Evolutionary conservation across 768 basidiomycete species (phyloP), one percentile per base, ranked within the genome.

Genomic region (Porpolomopsis calyptriformis): DNA sequence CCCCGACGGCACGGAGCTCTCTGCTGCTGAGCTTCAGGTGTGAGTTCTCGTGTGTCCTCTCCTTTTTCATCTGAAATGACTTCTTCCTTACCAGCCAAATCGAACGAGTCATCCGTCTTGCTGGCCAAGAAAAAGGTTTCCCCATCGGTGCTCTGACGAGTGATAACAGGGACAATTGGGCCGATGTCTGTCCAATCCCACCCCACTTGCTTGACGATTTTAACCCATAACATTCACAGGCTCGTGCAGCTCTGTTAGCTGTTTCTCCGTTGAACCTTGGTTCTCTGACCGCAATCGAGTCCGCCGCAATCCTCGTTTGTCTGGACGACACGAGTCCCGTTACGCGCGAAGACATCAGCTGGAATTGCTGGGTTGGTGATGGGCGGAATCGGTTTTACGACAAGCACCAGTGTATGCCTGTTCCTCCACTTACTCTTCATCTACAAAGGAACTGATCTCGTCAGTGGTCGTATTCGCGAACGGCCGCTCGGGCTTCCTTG

Each of bases 371-470:
- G 92, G 81, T 82, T 19, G 94, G 92, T 25, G 77, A 94, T 53
- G 93, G 90, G 19, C 70, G 80, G 41, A 96, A 94, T 61, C 70
- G 94, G 49, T 99, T 85, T 72, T 97, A 82, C 59, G 96, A 98
- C 70, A 99, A 99, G 64, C 94, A 98, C 59, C 88, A 98, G 58
- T 57, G 89, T 91, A 60, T 26, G 83, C 71, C 4, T 34, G n/a
- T 20, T 38, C 44, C 23, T 16, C n/a, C 14, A 37, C 14, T 12
- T 20, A 25, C 37, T 34, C 4, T 19, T 18, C 2, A 12, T 16
- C 25, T 47, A 19, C 33, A 19, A n/a, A n/a, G 10, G 9, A 23
- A 35, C 48, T 48, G 24, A n/a, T 44, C 45, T 20, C 44, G 44
- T 10, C 58, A 92, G 90, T 97, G 45, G 78, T 99, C 56, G 88